Conservation (phyloP, 495 filamentous ascomycete genomes). For the Glonium stellatum region DNA sequence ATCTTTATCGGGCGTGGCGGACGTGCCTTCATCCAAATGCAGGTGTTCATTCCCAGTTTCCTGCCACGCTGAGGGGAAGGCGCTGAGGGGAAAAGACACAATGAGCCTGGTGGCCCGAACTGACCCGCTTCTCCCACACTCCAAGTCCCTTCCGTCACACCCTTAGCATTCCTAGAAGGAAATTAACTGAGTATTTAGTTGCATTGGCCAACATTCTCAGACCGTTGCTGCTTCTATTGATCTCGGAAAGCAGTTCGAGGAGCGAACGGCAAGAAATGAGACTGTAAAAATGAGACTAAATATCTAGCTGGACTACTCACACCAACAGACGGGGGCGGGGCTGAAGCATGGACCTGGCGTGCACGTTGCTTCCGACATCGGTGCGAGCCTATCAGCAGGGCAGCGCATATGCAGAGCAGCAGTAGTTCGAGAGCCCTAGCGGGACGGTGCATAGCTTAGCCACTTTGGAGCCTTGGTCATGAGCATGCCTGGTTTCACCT, state of each 20-base stretch:
- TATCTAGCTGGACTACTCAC: too few species aligned
- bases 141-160: neutral
- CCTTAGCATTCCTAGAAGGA: neutral
- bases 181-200: neutral
- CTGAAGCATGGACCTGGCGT: neutral
- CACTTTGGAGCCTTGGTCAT: neutral
- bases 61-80: too few species aligned
- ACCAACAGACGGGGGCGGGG: neutral
- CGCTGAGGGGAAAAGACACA: too few species aligned
- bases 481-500: neutral
- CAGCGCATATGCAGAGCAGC: neutral
- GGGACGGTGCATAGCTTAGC: neutral
- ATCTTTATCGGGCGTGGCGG: neutral
- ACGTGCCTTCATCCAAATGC: conserved; percentile 2
- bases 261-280: too few species aligned
- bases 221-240: too few species aligned
- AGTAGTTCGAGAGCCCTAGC: neutral
- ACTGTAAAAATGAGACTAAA: too few species aligned
- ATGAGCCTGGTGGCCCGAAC: neutral
- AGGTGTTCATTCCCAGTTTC: neutral
- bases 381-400: neutral
- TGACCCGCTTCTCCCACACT: neutral
- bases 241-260: too few species aligned
- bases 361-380: neutral
- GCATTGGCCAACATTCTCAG: neutral